Conservation (phyloP, 116 monocot species). For the Papilionanthe hybrid region DNA sequence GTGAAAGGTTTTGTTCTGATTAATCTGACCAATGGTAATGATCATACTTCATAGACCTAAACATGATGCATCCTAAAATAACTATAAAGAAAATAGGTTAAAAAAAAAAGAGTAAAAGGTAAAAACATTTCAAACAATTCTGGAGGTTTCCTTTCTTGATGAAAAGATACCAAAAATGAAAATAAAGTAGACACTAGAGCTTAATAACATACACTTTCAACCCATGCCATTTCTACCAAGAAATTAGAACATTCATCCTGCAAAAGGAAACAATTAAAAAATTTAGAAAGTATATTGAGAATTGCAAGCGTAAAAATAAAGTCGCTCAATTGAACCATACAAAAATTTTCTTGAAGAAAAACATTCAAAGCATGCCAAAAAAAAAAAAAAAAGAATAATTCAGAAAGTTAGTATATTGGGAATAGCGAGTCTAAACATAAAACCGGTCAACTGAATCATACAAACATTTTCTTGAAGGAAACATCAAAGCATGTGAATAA, state of each 20-base stretch:
- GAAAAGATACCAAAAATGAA: background rate
- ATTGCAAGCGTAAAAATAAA: background rate
- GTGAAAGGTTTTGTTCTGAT: background rate
- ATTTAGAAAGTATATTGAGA: background rate
- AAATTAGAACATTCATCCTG: slow-evolving; percentile 55
- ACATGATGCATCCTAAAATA: background rate
- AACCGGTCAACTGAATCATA: background rate
- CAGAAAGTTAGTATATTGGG: background rate
- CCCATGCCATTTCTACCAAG: slow-evolving; percentile 86
- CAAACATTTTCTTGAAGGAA: background rate
- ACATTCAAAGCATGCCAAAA: background rate
- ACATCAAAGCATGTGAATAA: background rate
- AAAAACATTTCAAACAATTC: slow-evolving; percentile 4
- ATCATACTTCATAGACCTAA: background rate
- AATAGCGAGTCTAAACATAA: background rate
- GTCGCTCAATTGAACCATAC: background rate
- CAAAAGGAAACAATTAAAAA: slow-evolving; percentile 16
- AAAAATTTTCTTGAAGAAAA: background rate
- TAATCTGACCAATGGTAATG: background rate
- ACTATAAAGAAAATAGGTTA: background rate
- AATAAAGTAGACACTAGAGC: background rate
- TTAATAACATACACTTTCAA: slow-evolving; percentile 61
- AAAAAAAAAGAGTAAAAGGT: background rate
- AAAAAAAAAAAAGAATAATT: background rate
- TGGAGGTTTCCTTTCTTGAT: background rate